A percentile compares a stretch with the other conserved stretches of the same genome.
Evolutionary conservation across 495 filamentous ascomycete genomes (phyloP).

Genomic region (Margaritispora aquatica): DNA sequence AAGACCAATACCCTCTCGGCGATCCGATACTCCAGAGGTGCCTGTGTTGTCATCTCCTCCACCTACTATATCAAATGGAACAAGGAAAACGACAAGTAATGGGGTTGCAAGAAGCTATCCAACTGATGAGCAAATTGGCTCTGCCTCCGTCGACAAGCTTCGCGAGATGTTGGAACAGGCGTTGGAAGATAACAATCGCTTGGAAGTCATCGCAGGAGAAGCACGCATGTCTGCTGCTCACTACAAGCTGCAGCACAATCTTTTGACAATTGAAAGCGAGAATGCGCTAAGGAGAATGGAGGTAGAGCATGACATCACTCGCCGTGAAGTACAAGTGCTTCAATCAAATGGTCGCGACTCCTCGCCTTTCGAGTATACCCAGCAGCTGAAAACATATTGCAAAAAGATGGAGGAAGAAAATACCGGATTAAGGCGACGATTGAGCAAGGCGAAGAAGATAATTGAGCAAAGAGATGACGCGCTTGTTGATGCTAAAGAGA

Average conservation of each 20-base stretch:
- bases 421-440: constrained; percentile 50
- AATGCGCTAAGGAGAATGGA: constrained; percentile 82
- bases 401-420: constrained; percentile 61
- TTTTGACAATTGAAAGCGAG: constrained; percentile 78
- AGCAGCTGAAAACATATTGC: constrained; percentile 41
- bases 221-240: constrained; percentile 80
- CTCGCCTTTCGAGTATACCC: constrained; percentile 42
- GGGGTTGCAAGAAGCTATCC: constrained; percentile 43
- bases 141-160: constrained; percentile 51
- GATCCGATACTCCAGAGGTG: constrained; percentile 38
- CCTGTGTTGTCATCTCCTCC: constrained; percentile 48
- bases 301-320: constrained; percentile 91
- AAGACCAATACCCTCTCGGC: constrained; percentile 27
- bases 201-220: constrained; percentile 53
- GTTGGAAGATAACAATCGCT: constrained; percentile 48
- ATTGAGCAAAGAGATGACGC: constrained; percentile 65
- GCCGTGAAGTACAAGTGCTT: constrained; percentile 82
- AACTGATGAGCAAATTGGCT: constrained; percentile 57
- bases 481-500: constrained; percentile 55
- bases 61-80: constrained; percentile 44
- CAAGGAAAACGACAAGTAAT: constrained; percentile 43
- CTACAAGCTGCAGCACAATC: constrained; percentile 84
- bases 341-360: constrained; percentile 32
- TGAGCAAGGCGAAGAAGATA: constrained; percentile 67
- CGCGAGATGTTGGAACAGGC: constrained; percentile 45